A percentile compares a stretch with the other conserved stretches of the same genome.
These are phyloP conservation scores for Penicillium sp. DNA, from an alignment of 2,329 filamentous ascomycete genomes.

Conservation along the genomic window DNA sequence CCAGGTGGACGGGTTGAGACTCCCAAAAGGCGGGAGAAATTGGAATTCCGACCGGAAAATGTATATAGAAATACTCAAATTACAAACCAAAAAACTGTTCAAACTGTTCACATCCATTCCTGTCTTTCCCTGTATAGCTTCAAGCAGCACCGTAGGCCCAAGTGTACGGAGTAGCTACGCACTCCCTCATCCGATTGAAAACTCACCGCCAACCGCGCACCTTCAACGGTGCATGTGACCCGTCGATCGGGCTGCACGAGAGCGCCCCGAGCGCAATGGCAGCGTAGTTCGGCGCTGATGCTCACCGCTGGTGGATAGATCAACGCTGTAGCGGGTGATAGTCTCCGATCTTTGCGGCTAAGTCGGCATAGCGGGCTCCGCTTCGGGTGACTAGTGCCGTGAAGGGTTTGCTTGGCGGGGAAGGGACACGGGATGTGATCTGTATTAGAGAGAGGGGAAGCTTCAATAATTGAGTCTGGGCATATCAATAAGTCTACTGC, in stretches of 20 bases:
- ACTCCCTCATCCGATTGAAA: not conserved
- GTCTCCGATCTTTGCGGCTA: slow-evolving; percentile 25
- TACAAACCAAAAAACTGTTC: not conserved
- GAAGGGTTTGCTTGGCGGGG: slow-evolving; percentile 9
- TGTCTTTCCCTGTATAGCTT: not conserved
- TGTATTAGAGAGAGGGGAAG: not conserved
- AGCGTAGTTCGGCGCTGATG: not conserved
- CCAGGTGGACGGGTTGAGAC: slow-evolving; percentile 18
- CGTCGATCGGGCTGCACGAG: slow-evolving; percentile 12
- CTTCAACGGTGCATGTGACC: slow-evolving; percentile 21
- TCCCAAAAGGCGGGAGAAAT: slow-evolving; percentile 13
- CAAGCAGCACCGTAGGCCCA: not conserved
- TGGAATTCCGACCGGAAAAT: slow-evolving; percentile 11
- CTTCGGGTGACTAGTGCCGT: slow-evolving; percentile 12
- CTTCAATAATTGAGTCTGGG: not conserved
- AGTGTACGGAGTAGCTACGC: not conserved
- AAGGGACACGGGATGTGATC: not conserved
- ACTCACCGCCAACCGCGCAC: slow-evolving; percentile 8
- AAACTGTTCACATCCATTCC: not conserved
- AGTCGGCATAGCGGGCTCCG: slow-evolving; percentile 20
- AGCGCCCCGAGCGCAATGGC: slow-evolving; percentile 7
- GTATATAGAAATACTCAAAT: slow-evolving; percentile 8
- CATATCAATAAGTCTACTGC: not conserved
- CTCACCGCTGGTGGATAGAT: slow-evolving; percentile 22
- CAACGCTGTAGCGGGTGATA: slow-evolving; percentile 14